Evolutionary conservation across 2,329 filamentous ascomycete genomes (phyloP).

Genomic region (Alternaria metachromatica): DNA sequence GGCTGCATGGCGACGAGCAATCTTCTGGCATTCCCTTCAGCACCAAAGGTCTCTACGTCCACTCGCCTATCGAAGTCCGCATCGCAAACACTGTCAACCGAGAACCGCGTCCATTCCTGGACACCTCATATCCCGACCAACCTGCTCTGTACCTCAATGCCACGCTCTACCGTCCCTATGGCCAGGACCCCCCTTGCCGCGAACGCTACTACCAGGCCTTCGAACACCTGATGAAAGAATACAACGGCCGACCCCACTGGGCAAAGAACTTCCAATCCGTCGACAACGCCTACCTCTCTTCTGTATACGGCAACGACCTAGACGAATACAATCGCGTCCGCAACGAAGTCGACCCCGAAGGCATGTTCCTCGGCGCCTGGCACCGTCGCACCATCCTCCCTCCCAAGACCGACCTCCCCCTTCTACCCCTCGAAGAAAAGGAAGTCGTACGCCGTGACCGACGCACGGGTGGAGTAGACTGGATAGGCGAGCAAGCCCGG

Average conservation of each 20-base stretch:
- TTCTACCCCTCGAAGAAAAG: slow-evolving; percentile 51
- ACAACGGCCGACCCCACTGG: slow-evolving; percentile 86
- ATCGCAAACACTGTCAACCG: slow-evolving; percentile 71
- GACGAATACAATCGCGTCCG: slow-evolving; percentile 72
- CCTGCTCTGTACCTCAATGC: slow-evolving; percentile 90
- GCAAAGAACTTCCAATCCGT: slow-evolving; percentile 82
- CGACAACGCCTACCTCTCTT: slow-evolving; percentile 65
- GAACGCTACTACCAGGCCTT: slow-evolving; percentile 86
- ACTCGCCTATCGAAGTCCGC: slow-evolving; percentile 91
- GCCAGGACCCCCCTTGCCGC: slow-evolving; percentile 76
- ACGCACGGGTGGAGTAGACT: slow-evolving; percentile 44
- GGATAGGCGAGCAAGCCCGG: slow-evolving; percentile 48
- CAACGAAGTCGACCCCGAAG: slow-evolving; percentile 75
- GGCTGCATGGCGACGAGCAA: slow-evolving; percentile 80
- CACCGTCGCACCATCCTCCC: slow-evolving; percentile 66
- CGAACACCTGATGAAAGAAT: slow-evolving; percentile 86
- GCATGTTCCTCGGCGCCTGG: slow-evolving; percentile 92
- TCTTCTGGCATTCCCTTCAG: slow-evolving; percentile 78
- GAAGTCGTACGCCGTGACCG: slow-evolving; percentile 46
- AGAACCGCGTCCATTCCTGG: slow-evolving; percentile 69
- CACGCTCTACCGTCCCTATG: slow-evolving; percentile 84
- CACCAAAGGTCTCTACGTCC: slow-evolving; percentile 80
- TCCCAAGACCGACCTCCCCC: slow-evolving; percentile 32
- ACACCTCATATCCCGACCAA: slow-evolving; percentile 71
- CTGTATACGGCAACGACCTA: slow-evolving; percentile 73